Evolutionary conservation across 2,329 filamentous ascomycete species (phyloP), one percentile per base, ranked within the genome.

Genomic region (Eutypa lata): DNA sequence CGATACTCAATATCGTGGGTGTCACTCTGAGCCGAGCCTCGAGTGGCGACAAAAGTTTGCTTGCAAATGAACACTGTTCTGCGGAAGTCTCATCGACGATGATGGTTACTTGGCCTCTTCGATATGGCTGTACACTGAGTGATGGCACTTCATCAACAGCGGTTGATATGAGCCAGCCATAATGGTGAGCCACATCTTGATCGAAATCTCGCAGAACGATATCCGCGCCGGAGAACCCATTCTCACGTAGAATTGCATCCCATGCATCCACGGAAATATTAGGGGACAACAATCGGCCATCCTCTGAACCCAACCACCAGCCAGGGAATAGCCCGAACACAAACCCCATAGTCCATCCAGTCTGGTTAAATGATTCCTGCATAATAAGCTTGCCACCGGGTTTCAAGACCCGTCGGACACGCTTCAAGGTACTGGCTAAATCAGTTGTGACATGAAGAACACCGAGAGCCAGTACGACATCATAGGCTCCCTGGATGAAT

Each of bases 301-400:
- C 65, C 2, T 61, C 53, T 1, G 47, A 35, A 14, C 63, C 64
- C 3, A 63, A 47, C 61, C 64, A 68, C 65, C 68, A 70, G 13
- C 58, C 48, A 0, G 51, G 49, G 0, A 60, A 43, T 14, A 8
- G 22, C 1, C 56, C 54, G 14, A 57, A 49, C 11, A 57, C 37
- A 19, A 40, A 40, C 18, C 37, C 37, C 10, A 19, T n/a, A 1
- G 13, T 18, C 3, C 13, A n/a, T 19, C 37, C 14, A 8, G 4
- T 10, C 16, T 14, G 37, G 16, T 8, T 7, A 3, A 19, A 8
- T 1, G 10, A 21, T 40, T 40, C n/a, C 5, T 40, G 37, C 1
- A 40, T 16, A n/a, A 40, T 10, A n/a, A 40, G n/a, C 18, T 40
- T 19, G 37, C 37, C 37, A 8, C 37, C 37, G n/a, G n/a, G 13